Percentiles rank a stretch among this genome's conserved stretches.
These are phyloP conservation scores for Fragilariopsis cylindrus DNA, from an alignment of 108 stramenopile genomes.

Conservation along the genomic window DNA sequence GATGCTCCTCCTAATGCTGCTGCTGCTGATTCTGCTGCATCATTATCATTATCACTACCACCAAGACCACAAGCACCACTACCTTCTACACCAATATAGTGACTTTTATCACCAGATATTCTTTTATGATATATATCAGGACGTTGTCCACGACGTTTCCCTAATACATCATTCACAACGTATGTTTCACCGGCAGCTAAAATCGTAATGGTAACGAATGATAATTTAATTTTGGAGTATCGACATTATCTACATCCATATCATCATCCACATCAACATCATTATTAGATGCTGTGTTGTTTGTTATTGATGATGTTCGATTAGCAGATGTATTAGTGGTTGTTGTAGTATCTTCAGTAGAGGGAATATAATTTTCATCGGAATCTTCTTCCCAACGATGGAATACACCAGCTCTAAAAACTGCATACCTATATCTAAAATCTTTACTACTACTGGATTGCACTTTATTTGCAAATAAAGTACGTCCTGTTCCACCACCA, in stretches of 20 bases:
- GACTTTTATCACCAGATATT: background rate
- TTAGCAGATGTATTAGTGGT: slow-evolving; percentile 2
- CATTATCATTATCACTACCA: slow-evolving; percentile 16
- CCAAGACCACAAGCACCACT: slow-evolving; percentile 7
- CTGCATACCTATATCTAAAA: slow-evolving; percentile 68
- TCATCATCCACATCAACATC: slow-evolving; percentile 24
- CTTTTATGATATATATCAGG: slow-evolving; percentile 76
- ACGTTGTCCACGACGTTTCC: slow-evolving; percentile 41
- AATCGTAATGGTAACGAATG: slow-evolving; percentile 67
- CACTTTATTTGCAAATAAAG: background rate
- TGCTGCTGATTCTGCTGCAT: slow-evolving; percentile 15
- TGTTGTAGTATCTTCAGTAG: background rate
- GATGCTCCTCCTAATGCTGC: background rate
- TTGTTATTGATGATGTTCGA: background rate
- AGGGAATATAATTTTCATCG: slow-evolving; percentile 31
- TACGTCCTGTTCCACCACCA: background rate
- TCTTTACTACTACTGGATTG: background rate
- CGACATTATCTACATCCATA: slow-evolving; percentile 20
- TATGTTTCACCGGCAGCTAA: slow-evolving; percentile 65
- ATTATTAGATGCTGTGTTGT: slow-evolving; percentile 1
- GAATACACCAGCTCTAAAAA: slow-evolving; percentile 68
- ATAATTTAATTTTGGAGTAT: slow-evolving; percentile 2
- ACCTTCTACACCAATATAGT: slow-evolving; percentile 5
- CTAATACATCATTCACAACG: slow-evolving; percentile 75
- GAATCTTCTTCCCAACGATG: slow-evolving; percentile 63